Base-by-base conservation (phyloP, 2,329 filamentous ascomycete genomes). In the Xylaria sp. region DNA sequence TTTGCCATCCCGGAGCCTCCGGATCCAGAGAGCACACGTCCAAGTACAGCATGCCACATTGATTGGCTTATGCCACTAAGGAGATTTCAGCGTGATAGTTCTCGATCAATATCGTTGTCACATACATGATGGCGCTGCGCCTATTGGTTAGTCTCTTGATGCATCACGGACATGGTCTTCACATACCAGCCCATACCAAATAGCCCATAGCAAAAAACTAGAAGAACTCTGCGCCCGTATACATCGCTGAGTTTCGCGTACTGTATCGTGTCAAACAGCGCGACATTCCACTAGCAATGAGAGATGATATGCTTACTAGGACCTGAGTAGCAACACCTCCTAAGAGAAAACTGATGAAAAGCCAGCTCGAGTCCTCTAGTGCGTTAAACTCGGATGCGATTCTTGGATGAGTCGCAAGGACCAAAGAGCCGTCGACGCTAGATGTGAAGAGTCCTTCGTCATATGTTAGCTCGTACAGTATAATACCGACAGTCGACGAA, bases 371-470 rank as follows among this genome's bases (percentile, higher is more conserved):
- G 61, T 86, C 83, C 18, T 83, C 83, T 4, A 91, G 75, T 41
- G 83, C 82, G 62, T 85, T 81, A 72, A 91, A 91, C 63, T 90
- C 86, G 10, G 88, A 91, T 0, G 88, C 86, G 62, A 91, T 89
- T 3, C 82, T 82, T 0, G 87, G 86, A 67, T 91, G 88, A 0
- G 90, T 91, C 0, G 91, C 90, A 39, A 93, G 80, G 0, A 93
- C 85, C 0, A 93, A 80, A 1, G 89, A 90, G 0, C 82, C 80
- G 74, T 94, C 91, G 18, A 87, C 86, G 64, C 90, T 89, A 7
- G 87, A 86, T 13, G 92, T 86, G 72, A 93, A 92, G 15, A 91
- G 88, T 7, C 76, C 76, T 78, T 67, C 55, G 3, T 18, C 8
- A 52, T 25, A 33, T 39, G 33, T 68, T 43, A 68, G 56, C 41